Conservation (phyloP, 257 asterid genomes). For the Oldenlandia corymbosa region DNA sequence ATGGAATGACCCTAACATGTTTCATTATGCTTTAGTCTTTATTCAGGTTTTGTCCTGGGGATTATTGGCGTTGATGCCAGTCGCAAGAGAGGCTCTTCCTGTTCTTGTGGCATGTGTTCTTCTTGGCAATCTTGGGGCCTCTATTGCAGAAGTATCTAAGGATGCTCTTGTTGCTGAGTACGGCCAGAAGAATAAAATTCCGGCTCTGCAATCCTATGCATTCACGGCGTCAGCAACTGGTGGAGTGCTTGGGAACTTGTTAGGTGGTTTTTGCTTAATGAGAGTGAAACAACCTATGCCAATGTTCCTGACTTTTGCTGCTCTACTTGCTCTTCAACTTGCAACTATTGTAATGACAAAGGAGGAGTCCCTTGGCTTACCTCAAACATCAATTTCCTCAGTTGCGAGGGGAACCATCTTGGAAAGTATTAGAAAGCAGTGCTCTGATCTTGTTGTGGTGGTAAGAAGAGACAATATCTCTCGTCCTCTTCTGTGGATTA, state of each 20-base stretch:
- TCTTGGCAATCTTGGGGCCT: constrained; percentile 69
- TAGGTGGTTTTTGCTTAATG: constrained; percentile 64
- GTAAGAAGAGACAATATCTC: constrained; percentile 46
- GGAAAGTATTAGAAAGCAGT: constrained; percentile 44
- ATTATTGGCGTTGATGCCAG: constrained; percentile 56
- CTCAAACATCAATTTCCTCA: constrained; percentile 23
- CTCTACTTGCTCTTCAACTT: constrained; percentile 56
- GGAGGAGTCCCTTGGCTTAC: constrained; percentile 65
- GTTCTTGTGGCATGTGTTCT: constrained; percentile 62
- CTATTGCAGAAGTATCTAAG: constrained; percentile 77
- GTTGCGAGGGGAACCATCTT: constrained; percentile 29
- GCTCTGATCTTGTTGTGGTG: constrained; percentile 45
- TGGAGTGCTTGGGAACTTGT: constrained; percentile 68
- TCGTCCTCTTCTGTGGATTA: constrained; percentile 60
- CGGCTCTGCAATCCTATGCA: constrained; percentile 80
- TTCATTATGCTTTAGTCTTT: constrained; percentile 38
- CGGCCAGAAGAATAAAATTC: constrained; percentile 50
- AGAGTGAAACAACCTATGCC: constrained; percentile 49
- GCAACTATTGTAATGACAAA: constrained; percentile 39
- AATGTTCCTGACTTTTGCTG: constrained; percentile 66
- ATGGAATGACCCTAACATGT: neutral
- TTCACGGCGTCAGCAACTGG: constrained; percentile 76
- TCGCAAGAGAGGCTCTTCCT: constrained; percentile 51
- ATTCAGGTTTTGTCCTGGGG: constrained; percentile 86
- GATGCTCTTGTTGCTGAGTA: constrained; percentile 85